Base-by-base conservation (phyloP, 441 rosid genomes). In the Erodium trifolium region DNA sequence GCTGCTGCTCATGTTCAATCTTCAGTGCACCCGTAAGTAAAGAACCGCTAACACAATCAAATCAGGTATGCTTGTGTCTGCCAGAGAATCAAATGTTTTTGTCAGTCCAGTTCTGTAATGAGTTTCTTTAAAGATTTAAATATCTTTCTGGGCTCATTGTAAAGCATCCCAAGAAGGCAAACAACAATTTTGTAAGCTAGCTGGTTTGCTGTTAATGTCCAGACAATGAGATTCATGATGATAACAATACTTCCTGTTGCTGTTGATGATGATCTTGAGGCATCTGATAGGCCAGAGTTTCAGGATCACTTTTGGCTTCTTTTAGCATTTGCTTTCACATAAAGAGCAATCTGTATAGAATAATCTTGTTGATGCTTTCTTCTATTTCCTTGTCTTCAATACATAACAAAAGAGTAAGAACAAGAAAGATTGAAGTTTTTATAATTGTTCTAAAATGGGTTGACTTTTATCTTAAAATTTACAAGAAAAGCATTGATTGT, bases 221-320 rank as follows among this genome's bases (percentile, higher is more conserved):
- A 59, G 13, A 27, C 63, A 59, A 59, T 18, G 13, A 16, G 63
- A 19, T 59, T 10, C 14, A 59, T 18, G 63, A 59, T 18, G 14
- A 47, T 47, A 47, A 47, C 14, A 47, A 47, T 39, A 39, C 45
- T 39, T 39, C 45, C 45, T 39, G 45, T 39, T 39, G 45, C 14
- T 59, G n/a, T 59, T 19, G 63, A 59, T 59, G 63, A 59, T 59
- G 63, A 59, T 18, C 31, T 59, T 59, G 63, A 17, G 14, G 55
- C 16, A 47, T 12, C 16, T 47, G 55, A 47, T 47, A 47, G 55
- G 55, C 13, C 16, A 47, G 55, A 47, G 55, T 4, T 47, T 47
- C 55, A 8, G 55, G 10, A 47, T 47, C 55, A 47, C 16, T 47
- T 47, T 47, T 47, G 55, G 16, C 14, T 47, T 55, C 10, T 14